A percentile compares a stretch with the other conserved stretches of the same genome.
Conservation (phyloP, 331 rosid species). For the Malus hybrid region DNA sequence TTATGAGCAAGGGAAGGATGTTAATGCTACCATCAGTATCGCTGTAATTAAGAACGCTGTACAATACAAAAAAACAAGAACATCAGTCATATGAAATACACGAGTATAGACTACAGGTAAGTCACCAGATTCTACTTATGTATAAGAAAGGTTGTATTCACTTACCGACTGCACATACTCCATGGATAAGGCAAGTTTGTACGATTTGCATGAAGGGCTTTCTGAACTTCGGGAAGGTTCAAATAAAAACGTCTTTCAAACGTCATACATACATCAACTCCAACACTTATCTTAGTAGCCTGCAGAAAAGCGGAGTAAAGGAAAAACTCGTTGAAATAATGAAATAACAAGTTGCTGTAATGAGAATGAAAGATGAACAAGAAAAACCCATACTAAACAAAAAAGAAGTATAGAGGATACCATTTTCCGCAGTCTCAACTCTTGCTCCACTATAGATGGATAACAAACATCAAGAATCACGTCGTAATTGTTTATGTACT, state of each 20-base stretch:
- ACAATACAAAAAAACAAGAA: constrained; percentile 1
- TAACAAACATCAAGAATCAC: constrained; percentile 89
- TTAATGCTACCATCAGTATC: constrained; percentile 47
- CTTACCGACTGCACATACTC: constrained; percentile 80
- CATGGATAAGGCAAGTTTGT: constrained; percentile 61
- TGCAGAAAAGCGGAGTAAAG: constrained; percentile 19
- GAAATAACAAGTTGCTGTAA: not conserved
- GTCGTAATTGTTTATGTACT: constrained; percentile 57
- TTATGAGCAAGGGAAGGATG: constrained; percentile 70
- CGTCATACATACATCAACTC: constrained; percentile 79
- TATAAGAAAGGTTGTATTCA: not conserved
- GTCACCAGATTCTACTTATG: not conserved
- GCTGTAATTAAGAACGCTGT: constrained; percentile 58
- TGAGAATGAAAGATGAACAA: not conserved
- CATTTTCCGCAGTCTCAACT: constrained; percentile 59
- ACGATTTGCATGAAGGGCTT: constrained; percentile 89
- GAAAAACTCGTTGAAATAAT: not conserved
- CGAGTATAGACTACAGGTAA: not conserved
- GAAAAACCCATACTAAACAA: not conserved
- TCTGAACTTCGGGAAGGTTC: constrained; percentile 83
- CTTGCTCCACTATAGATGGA: constrained; percentile 85
- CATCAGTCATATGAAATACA: not conserved
- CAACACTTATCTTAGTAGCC: constrained; percentile 75
- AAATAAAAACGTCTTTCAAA: constrained; percentile 55
- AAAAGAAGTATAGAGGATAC: constrained; percentile 14